A percentile compares a stretch with the other conserved stretches of the same genome.
Evolutionary conservation across 768 basidiomycete genomes (phyloP).

Genomic region (Rhodotorula taiwanensis): DNA sequence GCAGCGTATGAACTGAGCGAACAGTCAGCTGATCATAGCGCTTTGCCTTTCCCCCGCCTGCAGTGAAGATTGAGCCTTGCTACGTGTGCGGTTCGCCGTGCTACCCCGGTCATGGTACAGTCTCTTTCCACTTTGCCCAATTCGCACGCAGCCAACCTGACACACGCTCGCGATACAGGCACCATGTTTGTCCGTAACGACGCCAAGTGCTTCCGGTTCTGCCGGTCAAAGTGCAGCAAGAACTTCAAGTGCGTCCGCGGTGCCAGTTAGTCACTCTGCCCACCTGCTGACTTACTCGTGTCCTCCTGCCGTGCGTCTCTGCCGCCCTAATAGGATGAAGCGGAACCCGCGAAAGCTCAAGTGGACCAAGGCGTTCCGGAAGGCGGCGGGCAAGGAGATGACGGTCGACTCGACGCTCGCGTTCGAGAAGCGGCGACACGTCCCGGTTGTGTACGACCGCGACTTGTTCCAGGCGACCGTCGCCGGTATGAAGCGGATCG

Average conservation of each 20-base stretch:
- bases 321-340: slow-evolving; percentile 74
- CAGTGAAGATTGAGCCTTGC: slow-evolving; percentile 71
- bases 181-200: slow-evolving; percentile 95
- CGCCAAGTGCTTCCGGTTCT: slow-evolving; percentile 95
- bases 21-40: background rate
- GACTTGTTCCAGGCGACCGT: slow-evolving; percentile 86
- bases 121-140: background rate
- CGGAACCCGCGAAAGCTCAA: slow-evolving; percentile 96
- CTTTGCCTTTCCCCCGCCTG: accelerated
- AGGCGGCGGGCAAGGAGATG: slow-evolving; percentile 99
- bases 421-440: slow-evolving; percentile 97
- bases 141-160: no score
- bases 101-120: slow-evolving; percentile 90
- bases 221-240: slow-evolving; percentile 98
- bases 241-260: slow-evolving; percentile 85
- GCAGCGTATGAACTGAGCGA: no score
- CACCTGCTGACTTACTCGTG: background rate
- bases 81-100: slow-evolving; percentile 96
- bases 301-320: background rate
- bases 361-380: slow-evolving; percentile 99
- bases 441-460: slow-evolving; percentile 93
- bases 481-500: slow-evolving; percentile 90
- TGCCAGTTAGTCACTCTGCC: background rate
- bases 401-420: slow-evolving; percentile 96
- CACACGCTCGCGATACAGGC: slow-evolving; percentile 49